Evolutionary conservation across 2,329 filamentous ascomycete genomes (phyloP), one percentile per base, ranked within the genome.

Genomic region (Lasiodiplodia gonubiensis): DNA sequence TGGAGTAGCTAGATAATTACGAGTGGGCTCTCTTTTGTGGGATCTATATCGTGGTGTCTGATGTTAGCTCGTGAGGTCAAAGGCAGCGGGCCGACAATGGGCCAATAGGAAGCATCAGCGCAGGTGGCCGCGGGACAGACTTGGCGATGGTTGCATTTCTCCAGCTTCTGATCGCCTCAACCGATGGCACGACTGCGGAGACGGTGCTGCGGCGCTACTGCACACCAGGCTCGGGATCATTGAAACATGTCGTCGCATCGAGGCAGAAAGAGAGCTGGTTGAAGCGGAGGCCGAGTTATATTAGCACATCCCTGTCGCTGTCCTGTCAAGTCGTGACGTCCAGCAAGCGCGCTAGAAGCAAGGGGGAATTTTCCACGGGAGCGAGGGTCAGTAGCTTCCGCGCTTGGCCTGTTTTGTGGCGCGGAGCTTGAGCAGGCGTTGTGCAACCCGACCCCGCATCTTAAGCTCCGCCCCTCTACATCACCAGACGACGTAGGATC

Each of bases 1-100:
- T 14, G 18, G 59, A 51, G 59, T 63, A 63, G 59, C 46, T 63
- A 51, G 39, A 46, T 63, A 63, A 63, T 63, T 63, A 51, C 46
- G 59, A 63, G 59, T 27, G 18, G 42, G 11, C 25, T 51, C 49
- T 48, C 33, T 55, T 55, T 35, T 55, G 30, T 18, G 21, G 37
- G 21, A 21, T 42, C 37, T 12, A n/a, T 37, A 39, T 25, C 16
- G 52, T 33, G 16, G 52, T 61, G n/a, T 48, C 14, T 27, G 21
- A 21, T 59, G 37, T 46, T 46, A 14, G 23, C 23, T 55, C 8
- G n/a, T 27, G 27, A n/a, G n/a, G n/a, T n/a, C n/a, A n/a, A 51
- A 18, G 6, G 18, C 18, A 3, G n/a, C 59, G 59, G 59, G n/a
- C 59, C 59, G 59, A 63, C 27, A 63, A 21, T 8, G 7, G 25